Evolutionary conservation across 305 asterid genomes (phyloP), one percentile per base, ranked within the genome.

Genomic region (Fraxinus paxiana): DNA sequence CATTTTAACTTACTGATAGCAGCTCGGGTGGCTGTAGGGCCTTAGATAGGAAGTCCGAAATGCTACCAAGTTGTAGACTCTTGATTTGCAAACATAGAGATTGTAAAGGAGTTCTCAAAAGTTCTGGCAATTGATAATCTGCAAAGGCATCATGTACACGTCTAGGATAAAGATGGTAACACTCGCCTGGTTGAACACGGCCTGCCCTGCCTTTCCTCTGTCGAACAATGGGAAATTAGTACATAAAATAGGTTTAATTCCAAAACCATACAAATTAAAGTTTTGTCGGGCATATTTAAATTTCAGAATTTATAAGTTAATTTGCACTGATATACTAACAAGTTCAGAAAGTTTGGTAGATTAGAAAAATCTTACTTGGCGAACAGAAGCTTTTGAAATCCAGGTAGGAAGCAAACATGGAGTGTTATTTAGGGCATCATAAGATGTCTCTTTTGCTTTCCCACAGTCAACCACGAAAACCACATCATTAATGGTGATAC

Each of bases 191-290:
- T 86, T 95, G 99, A 83, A 95, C 99, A 85, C 99, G 97, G 18
- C 99, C 99, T 37, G 99, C 99, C 82, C 99, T 92, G 82, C 99
- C 99, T 92, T 84, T 93, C 88, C 99, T 93, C 99, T 95, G 88
- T 84, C 61, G 63, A 73, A 82, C 51, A 85, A 76, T 56, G 84
- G 76, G 76, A 78, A 88, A 78, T 81, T 10, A 67, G 65, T 48
- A 76, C 41, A 34, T 18, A 37, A 51, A 72, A 34, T 9, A 33
- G 7, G 69, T 24, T 77, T 18, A 48, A 67, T 22, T 73, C 56
- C 35, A 48, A 30, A 67, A 12, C 20, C 7, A 67, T 28, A 67
- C 17, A 67, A 67, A 65, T 26, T 26, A 22, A 10, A 65, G 17
- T 20, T 20, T 61, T 18, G 15, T 61, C 8, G 70, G 38, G 59